Evolutionary conservation across 140 eudicot genomes (phyloP), one percentile per base, ranked within the genome.

Genomic region (Anethum foeniculum): DNA sequence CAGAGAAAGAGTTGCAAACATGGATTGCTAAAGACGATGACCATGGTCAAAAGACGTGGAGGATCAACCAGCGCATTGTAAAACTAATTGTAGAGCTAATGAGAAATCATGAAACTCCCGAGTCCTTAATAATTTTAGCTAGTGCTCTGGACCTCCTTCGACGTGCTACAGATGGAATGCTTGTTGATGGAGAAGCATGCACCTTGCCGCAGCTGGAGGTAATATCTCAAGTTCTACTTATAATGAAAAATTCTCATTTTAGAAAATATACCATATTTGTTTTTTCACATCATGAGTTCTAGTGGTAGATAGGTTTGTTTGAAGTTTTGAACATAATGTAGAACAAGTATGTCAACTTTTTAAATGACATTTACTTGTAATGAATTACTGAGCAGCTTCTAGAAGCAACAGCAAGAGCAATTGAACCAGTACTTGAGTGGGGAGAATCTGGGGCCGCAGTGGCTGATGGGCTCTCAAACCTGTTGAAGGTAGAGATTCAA

Each of bases 351-450:
- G 41, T 62, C 36, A 27, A 62, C 36, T 2, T 25, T 3, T 27
- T 25, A 62, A 62, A 62, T 62, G 36, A 62, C 71, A 62, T 62
- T n/a, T 62, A 62, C 58, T 48, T 21, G 30, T 6, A 27, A 46
- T 46, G 16, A 76, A 76, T 69, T 74, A 64, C 47, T 73, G 54
- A 34, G 76, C 88, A 95, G 99, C 93, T 95, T 13, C 79, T 95
- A 85, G 99, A 95, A 89, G 99, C 92, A 78, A 92, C 99, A 46
- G 99, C 99, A 16, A 89, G 97, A 87, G 97, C 99, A n/a, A 94
- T 95, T 79, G 91, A 90, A 84, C 95, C 95, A 6, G 99, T 92
- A 49, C 90, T 92, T 32, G 94, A 89, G 85, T 92, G 99, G 99
- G 99, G 97, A 75, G 99, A 92, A 81, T 90, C 99, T 34, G 99